These are phyloP conservation scores for Geotrichum fermentans DNA, from an alignment of 1,139 yeast genomes.

Conservation along the genomic window DNA sequence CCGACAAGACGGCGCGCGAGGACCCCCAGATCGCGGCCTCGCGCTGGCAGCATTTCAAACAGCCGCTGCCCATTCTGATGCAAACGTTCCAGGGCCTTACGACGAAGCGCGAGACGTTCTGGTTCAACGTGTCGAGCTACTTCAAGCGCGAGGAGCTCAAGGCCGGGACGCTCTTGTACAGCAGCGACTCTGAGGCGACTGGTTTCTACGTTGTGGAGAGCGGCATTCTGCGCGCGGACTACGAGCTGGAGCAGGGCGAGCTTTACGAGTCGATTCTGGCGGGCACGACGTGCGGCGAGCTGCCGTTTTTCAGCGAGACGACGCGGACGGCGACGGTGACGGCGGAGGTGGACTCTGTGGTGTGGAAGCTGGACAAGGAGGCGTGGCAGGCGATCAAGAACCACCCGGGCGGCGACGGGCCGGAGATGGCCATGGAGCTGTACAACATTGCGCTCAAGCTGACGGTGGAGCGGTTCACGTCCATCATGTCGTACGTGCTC, in stretches of 20 bases:
- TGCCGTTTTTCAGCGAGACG: conserved; percentile 48
- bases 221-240: conserved; percentile 67
- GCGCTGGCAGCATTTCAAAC: conserved; percentile 40
- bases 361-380: conserved; percentile 64
- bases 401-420: conserved; percentile 43
- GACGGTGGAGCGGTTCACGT: conserved; percentile 63
- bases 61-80: conserved; percentile 65
- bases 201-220: conserved; percentile 65
- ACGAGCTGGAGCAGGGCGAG: conserved; percentile 50
- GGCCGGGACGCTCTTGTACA: conserved; percentile 41
- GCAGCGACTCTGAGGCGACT: conserved; percentile 33
- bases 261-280: conserved; percentile 77
- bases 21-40: conserved; percentile 31
- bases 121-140: conserved; percentile 54
- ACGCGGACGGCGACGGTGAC: conserved; percentile 38
- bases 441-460: conserved; percentile 60
- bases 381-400: conserved; percentile 43
- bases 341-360: conserved; percentile 52
- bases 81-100: conserved; percentile 68
- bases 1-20: conserved; percentile 47
- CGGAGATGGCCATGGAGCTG: conserved; percentile 63
- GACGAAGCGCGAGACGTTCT: conserved; percentile 55
- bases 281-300: conserved; percentile 85
- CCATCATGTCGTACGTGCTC: conserved; percentile 35
- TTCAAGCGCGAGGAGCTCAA: conserved; percentile 50